Evolutionary conservation across 768 basidiomycete species (phyloP).

Genomic region (Inosperma sp.): DNA sequence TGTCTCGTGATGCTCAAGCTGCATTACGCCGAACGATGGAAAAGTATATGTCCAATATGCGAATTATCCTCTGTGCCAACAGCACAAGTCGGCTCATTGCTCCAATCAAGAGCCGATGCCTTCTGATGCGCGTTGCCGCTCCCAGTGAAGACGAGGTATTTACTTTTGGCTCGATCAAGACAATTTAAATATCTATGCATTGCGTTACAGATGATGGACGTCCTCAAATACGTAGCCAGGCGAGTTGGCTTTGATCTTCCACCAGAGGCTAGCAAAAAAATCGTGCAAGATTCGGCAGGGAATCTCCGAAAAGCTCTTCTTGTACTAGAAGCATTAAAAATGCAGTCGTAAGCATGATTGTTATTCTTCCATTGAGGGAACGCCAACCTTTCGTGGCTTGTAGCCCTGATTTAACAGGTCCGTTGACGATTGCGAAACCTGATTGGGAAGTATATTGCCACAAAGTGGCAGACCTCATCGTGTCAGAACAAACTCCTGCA

Average conservation of each 20-base stretch:
- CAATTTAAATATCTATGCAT: not conserved
- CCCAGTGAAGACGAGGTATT: slow-evolving; percentile 72
- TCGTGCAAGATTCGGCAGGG: slow-evolving; percentile 77
- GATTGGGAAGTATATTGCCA: slow-evolving; percentile 98
- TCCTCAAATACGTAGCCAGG: slow-evolving; percentile 74
- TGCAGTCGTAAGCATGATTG: slow-evolving; percentile 73
- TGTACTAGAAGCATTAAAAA: slow-evolving; percentile 91
- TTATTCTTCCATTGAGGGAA: not conserved
- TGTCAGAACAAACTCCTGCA: slow-evolving; percentile 84
- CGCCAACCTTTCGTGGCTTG: not conserved
- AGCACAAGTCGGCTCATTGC: slow-evolving; percentile 94
- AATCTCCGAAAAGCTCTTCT: slow-evolving; percentile 94
- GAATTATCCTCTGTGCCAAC: slow-evolving; percentile 94
- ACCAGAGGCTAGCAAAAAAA: slow-evolving; percentile 64
- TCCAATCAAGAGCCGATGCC: slow-evolving; percentile 92
- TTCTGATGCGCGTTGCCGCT: slow-evolving; percentile 90
- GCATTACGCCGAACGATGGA: slow-evolving; percentile 98
- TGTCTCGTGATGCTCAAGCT: slow-evolving; percentile 94
- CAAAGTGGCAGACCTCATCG: slow-evolving; percentile 86
- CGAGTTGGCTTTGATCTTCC: slow-evolving; percentile 82
- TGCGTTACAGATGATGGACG: slow-evolving; percentile 63
- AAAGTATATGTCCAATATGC: slow-evolving; percentile 97
- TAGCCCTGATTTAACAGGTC: slow-evolving; percentile 79
- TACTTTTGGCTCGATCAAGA: slow-evolving; percentile 1
- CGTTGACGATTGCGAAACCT: slow-evolving; percentile 87